Percentiles rank a stretch among this genome's conserved stretches.
These are phyloP conservation scores for Daedalea quercina DNA, from an alignment of 768 basidiomycete species.

Conservation along the genomic window DNA sequence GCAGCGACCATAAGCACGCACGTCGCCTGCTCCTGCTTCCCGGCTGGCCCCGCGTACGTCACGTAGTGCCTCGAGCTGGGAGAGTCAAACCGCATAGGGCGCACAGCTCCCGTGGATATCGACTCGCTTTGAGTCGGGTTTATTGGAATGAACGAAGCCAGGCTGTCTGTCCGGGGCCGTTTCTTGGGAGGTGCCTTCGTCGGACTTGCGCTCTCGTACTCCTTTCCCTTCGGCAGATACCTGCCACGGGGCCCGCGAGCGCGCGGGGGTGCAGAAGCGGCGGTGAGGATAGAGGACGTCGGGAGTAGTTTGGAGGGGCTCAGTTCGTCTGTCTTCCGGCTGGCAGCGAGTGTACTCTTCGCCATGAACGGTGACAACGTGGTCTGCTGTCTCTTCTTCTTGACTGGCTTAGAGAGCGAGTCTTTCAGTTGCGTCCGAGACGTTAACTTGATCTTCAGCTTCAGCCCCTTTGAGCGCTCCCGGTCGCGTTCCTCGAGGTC, in stretches of 20 bases:
- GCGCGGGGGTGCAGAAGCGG: not conserved
- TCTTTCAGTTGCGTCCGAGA: conserved; percentile 13
- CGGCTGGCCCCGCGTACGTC: conserved; percentile 9
- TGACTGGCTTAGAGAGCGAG: not conserved
- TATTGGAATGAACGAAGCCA: not conserved
- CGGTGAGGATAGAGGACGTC: conserved; percentile 1
- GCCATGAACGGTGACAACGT: conserved; percentile 13
- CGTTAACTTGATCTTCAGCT: conserved; percentile 31
- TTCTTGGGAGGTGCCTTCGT: not conserved
- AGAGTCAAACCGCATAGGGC: conserved; percentile 6
- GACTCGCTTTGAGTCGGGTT: not conserved
- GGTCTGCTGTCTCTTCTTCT: conserved; percentile 4
- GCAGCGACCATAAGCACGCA: conserved; percentile 45
- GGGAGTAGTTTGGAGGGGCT: not conserved
- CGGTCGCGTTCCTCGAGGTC: conserved; percentile 24
- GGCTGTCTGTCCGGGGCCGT: conserved; percentile 1
- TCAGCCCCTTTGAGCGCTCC: conserved; percentile 30
- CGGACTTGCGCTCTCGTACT: not conserved
- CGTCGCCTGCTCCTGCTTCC: conserved; percentile 8
- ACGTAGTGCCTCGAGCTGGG: conserved; percentile 4
- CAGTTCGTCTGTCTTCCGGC: not conserved
- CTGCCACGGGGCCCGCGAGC: conserved; percentile 11
- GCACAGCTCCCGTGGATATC: conserved; percentile 9
- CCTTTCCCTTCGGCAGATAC: conserved; percentile 12
- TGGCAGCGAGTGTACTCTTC: not conserved